Base-by-base conservation (phyloP, 1,139 yeast genomes). In the Debaryomyces sp. region DNA sequence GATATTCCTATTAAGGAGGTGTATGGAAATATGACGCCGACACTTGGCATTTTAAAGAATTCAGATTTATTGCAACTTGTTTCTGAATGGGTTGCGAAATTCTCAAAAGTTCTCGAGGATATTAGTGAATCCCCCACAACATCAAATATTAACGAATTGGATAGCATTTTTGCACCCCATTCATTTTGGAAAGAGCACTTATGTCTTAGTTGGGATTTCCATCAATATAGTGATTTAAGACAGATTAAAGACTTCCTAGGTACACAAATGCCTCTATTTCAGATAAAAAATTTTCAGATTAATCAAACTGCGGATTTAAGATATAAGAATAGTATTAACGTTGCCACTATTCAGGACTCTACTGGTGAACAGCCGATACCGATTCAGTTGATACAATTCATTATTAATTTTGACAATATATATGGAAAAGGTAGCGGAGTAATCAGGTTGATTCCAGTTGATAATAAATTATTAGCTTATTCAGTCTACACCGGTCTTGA, bases 131-230 rank as follows among this genome's bases (percentile, higher is more conserved):
- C 43, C 13, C 41, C 53, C 4, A 17, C 45, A 1, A 33, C 44
- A 7, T 37, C 22, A 3, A 44, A 38, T 13, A 18, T 37, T 22
- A 26, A 52, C 8, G 52, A 43, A 13, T 45, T 63, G 47, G 62
- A 57, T 36, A 50, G 54, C 30, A 52, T 66, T 26, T 48, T 68
- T 17, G 45, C 59, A 21, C 55, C 62, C 5, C 70, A 68, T 50
- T 63, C 69, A 1, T 51, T 62, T 34, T 71, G 77, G 76, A 65
- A 67, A 47, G 77, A 71, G 52, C 71, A 71, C 51, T 54, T 68
- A 37, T 52, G 64, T 6, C 53, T 71, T 30, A 57, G 62, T 27
- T 59, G 67, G 61, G 72, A 71, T 45, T 51, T 67, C 40, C 68
- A 66, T 38, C 66, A 65, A 47, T 66, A 57, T 46, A 54, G 63